Evolutionary conservation across 805 yeast genomes (phyloP), one percentile per base, ranked within the genome.

Genomic region (Candida anglica): DNA sequence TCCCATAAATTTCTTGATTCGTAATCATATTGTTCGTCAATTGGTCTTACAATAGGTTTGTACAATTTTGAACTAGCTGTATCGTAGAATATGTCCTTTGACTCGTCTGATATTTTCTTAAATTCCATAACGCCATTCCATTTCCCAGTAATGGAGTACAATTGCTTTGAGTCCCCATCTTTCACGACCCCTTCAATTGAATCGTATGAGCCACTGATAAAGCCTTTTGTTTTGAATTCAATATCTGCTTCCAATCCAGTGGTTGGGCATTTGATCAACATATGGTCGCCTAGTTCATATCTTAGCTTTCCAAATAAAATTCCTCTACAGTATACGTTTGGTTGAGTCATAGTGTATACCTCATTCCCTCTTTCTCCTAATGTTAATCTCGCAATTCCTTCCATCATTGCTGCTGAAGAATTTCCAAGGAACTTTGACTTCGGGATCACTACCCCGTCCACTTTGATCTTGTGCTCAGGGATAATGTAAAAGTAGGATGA

Each of bases 361-460:
- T 91, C 98, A 43, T 77, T 77, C 24, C 57, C 56, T 17, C 74
- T 66, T 46, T 84, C 83, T 30, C 79, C 67, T 40, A 91, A 75
- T 26, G 84, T 75, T 14, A 89, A 60, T 31, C 75, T 78, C 1
- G 86, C 91, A 37, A 73, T 53, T 15, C 98, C 98, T 47, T 89
- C 96, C 98, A 93, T 93, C 57, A 93, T 77, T 1, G 96, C 94
- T 15, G 98, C 98, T 0, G 96, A 89, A 2, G 96, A 87, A 53
- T 93, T 93, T 20, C 98, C 98, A 40, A 91, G 67, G 50, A 93
- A 93, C 49, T 77, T 76, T 1, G 97, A 88, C 51, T 76, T 81
- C 15, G 98, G 98, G 28, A 87, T 70, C 14, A 88, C 78, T 10
- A 83, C 73, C 19, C 98, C 98, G 52, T 93, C 98, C 15, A 82